phyloP scores from a whole-genome alignment of 208 protist species.

The Zelonia costaricensis region DNA sequence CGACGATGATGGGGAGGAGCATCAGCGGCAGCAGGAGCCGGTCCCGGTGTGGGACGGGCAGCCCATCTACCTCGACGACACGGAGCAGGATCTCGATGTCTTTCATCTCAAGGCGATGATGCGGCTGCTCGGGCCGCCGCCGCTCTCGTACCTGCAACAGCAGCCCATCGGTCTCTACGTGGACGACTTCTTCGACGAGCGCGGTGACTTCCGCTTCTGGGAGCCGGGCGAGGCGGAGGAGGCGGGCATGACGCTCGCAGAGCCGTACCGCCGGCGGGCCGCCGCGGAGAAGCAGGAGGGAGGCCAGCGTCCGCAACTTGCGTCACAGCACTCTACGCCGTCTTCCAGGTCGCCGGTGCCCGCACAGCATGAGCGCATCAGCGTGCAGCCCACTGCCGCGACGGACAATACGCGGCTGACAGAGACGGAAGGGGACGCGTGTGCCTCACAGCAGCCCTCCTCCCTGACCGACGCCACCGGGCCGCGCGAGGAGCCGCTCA shows the following conservation, averaged over 20 bases:
- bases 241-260: slow-evolving; percentile 19
- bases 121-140: slow-evolving; percentile 55
- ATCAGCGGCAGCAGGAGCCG: slow-evolving; percentile 12
- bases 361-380: too few relatives aligned
- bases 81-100: slow-evolving; percentile 53
- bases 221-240: slow-evolving; percentile 30
- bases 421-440: too few relatives aligned
- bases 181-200: slow-evolving; percentile 51
- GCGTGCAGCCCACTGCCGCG: background rate
- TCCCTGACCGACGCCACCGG: too few relatives aligned
- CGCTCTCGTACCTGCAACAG: slow-evolving; percentile 31
- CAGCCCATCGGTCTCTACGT: slow-evolving; percentile 42
- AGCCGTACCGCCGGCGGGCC: slow-evolving; percentile 3
- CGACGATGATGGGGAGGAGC: slow-evolving; percentile 6
- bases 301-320: background rate
- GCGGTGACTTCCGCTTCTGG: slow-evolving; percentile 46
- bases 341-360: too few relatives aligned
- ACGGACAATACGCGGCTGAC: too few relatives aligned
- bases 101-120: slow-evolving; percentile 56
- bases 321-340: too few relatives aligned
- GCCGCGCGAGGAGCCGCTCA: too few relatives aligned
- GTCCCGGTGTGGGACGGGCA: slow-evolving; percentile 19
- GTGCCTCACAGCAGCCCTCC: too few relatives aligned
- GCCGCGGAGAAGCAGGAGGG: background rate
- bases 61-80: slow-evolving; percentile 34